Conservation (phyloP, 2,329 filamentous ascomycete species). For the Cladobotryum mycophilum region DNA sequence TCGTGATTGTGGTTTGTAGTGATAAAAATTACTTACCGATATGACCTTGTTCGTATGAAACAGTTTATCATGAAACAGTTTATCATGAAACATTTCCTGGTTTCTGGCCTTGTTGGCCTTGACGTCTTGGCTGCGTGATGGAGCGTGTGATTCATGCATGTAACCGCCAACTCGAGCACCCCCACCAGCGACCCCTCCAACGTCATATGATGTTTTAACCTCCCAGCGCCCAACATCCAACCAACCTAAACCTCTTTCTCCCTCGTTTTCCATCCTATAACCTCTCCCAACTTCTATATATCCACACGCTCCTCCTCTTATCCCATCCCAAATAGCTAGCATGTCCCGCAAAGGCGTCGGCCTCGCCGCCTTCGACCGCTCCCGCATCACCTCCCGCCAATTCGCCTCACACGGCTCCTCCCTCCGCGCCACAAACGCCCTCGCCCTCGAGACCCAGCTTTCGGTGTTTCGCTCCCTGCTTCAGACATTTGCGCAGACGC, state of each 20-base stretch:
- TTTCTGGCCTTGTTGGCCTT: too few relatives aligned
- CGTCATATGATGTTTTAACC: neutral
- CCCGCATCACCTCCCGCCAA: slow-evolving; percentile 75
- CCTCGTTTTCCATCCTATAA: neutral
- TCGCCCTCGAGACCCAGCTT: slow-evolving; percentile 85
- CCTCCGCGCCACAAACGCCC: slow-evolving; percentile 77
- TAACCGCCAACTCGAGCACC: neutral
- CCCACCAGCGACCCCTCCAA: neutral
- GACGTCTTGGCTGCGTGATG: too few relatives aligned
- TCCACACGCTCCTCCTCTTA: neutral
- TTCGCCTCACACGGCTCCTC: slow-evolving; percentile 85
- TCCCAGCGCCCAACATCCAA: neutral
- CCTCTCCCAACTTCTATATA: neutral
- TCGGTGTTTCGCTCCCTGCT: slow-evolving; percentile 93
- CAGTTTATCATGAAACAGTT: too few relatives aligned
- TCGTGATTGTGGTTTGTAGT: too few relatives aligned
- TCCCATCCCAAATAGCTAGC: neutral
- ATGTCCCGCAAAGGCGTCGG: slow-evolving; percentile 81
- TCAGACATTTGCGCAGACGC: slow-evolving; percentile 90
- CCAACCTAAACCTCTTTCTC: neutral
- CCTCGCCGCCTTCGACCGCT: slow-evolving; percentile 82
- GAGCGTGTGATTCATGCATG: neutral
- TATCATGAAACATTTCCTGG: too few relatives aligned
- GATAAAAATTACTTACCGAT: too few relatives aligned
- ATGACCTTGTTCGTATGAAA: too few relatives aligned